Conservation (phyloP, 2,329 filamentous ascomycete genomes). For the Fusarium pseudocircinatum region DNA sequence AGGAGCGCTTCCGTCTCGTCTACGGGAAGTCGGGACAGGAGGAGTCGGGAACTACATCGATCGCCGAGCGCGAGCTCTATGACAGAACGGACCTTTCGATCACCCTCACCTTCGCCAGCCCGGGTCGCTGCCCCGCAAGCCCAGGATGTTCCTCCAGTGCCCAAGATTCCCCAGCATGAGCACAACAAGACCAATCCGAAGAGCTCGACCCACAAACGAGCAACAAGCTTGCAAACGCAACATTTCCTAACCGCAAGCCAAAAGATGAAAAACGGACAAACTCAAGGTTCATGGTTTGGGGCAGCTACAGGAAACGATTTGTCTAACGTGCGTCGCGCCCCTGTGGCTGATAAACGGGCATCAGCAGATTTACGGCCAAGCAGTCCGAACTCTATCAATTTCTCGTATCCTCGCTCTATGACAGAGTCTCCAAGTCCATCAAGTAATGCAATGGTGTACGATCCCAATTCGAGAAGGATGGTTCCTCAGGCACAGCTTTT, state of each 20-base stretch:
- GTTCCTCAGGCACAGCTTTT: conserved; percentile 58
- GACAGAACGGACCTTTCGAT: conserved; percentile 88
- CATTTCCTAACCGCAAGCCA: conserved; percentile 65
- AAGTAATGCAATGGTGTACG: conserved; percentile 65
- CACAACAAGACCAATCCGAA: conserved; percentile 39
- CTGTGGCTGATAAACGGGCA: conserved; percentile 47
- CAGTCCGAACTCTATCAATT: conserved; percentile 65
- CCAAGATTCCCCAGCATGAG: conserved; percentile 69
- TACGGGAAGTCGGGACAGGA: conserved; percentile 59
- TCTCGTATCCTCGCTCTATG: conserved; percentile 64
- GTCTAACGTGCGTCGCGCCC: conserved; percentile 56
- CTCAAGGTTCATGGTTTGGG: conserved; percentile 60
- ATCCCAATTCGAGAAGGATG: conserved; percentile 73
- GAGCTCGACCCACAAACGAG: conserved; percentile 49
- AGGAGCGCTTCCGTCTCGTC: conserved; percentile 79
- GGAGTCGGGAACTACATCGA: conserved; percentile 65
- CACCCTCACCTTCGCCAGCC: conserved; percentile 75
- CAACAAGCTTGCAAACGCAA: conserved; percentile 57
- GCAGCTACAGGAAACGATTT: conserved; percentile 55
- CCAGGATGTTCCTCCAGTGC: conserved; percentile 75
- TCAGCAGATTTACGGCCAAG: conserved; percentile 51
- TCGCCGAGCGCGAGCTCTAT: conserved; percentile 81
- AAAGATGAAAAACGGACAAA: conserved; percentile 54
- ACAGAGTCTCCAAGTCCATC: conserved; percentile 50
- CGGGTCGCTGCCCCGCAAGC: conserved; percentile 53